Percentiles rank a stretch among this genome's conserved stretches.
Conservation (phyloP, 306 rosid genomes). For the Dalbergia cochinchinensis region DNA sequence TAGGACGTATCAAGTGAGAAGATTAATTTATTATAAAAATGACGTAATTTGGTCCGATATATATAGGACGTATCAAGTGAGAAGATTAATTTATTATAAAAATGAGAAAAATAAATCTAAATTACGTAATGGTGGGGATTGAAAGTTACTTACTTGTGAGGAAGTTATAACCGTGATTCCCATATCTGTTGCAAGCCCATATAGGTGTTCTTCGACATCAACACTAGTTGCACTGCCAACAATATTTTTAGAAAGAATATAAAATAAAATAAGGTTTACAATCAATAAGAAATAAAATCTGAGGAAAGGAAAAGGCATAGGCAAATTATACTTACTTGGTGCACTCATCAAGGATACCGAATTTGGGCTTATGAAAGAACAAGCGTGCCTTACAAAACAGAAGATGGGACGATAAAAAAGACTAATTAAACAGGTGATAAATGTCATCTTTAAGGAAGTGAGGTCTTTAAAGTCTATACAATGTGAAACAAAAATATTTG, state of each 20-base stretch:
- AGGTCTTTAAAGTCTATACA: background rate
- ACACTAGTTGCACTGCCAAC: slow-evolving; percentile 85
- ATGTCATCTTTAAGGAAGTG: slow-evolving; percentile 6
- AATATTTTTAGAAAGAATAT: background rate
- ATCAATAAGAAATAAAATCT: slow-evolving; percentile 16
- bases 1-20: no score
- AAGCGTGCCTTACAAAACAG: slow-evolving; percentile 72
- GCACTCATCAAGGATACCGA: slow-evolving; percentile 91
- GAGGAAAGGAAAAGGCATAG: slow-evolving; percentile 20
- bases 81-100: no score
- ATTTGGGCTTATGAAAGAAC: slow-evolving; percentile 88
- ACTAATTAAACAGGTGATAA: background rate
- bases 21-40: no score
- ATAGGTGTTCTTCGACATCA: slow-evolving; percentile 88
- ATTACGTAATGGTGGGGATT: no score
- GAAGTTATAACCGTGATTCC: slow-evolving; percentile 87
- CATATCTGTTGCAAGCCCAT: slow-evolving; percentile 77
- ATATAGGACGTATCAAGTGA: no score
- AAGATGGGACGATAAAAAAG: slow-evolving; percentile 33
- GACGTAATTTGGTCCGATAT: no score
- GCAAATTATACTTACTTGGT: slow-evolving; percentile 72
- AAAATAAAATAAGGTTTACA: background rate
- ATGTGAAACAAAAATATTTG: background rate
- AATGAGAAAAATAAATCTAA: no score
- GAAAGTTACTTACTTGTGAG: slow-evolving; percentile 68